phyloP scores from a whole-genome alignment of 2,329 filamentous ascomycete species.

The Microdochium nivale region DNA sequence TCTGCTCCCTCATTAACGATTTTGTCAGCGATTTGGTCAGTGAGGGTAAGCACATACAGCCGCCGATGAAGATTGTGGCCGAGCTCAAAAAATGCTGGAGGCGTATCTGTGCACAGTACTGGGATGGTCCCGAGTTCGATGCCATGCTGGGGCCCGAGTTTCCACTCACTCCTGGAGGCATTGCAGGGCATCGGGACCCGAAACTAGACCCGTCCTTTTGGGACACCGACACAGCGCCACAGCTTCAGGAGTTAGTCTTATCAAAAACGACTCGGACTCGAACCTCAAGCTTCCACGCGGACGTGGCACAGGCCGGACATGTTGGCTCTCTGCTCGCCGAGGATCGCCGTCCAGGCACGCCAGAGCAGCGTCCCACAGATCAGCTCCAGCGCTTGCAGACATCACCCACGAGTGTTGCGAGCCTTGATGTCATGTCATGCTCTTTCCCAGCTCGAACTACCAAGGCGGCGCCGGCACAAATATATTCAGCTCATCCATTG shows the following conservation, averaged over 20 bases:
- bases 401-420: slow-evolving; percentile 50
- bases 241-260: slow-evolving; percentile 31
- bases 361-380: slow-evolving; percentile 24
- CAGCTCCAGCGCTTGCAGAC: slow-evolving; percentile 24
- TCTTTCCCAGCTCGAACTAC: slow-evolving; percentile 49
- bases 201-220: slow-evolving; percentile 45
- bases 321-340: slow-evolving; percentile 35
- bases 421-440: slow-evolving; percentile 54
- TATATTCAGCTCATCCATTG: slow-evolving; percentile 31
- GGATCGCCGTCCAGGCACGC: slow-evolving; percentile 37
- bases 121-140: slow-evolving; percentile 67
- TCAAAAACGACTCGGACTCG: slow-evolving; percentile 13
- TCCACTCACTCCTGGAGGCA: slow-evolving; percentile 69
- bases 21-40: slow-evolving; percentile 43
- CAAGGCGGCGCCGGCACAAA: slow-evolving; percentile 23
- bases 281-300: slow-evolving; percentile 33
- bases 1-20: slow-evolving; percentile 73
- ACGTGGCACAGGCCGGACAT: slow-evolving; percentile 36
- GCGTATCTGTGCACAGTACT: slow-evolving; percentile 80
- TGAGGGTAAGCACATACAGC: slow-evolving; percentile 19
- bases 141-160: slow-evolving; percentile 51
- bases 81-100: slow-evolving; percentile 98
- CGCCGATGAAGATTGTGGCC: slow-evolving; percentile 73
- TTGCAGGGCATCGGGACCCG: slow-evolving; percentile 51
- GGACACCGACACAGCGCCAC: slow-evolving; percentile 37